Conservation (phyloP, 139 green algal species). For the Helicosporidium sp. region DNA sequence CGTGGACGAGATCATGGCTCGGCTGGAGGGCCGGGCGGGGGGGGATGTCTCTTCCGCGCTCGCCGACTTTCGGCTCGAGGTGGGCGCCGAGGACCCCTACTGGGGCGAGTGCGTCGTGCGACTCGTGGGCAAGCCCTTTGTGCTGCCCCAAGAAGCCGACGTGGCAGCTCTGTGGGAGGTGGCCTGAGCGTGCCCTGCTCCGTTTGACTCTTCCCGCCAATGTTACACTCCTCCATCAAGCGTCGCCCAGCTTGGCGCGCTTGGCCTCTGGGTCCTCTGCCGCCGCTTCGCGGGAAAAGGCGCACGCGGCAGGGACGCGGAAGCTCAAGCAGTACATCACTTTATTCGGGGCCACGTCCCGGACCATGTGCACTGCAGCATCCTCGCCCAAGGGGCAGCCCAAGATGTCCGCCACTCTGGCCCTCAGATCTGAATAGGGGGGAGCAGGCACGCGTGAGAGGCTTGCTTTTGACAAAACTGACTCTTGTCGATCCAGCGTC, state of each 20-base stretch:
- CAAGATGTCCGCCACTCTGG: slow-evolving; percentile 33
- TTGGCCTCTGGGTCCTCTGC: no score
- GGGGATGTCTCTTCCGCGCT: not conserved
- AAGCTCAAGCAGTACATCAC: slow-evolving; percentile 80
- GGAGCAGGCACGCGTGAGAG: not conserved
- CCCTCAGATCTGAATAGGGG: slow-evolving; percentile 25
- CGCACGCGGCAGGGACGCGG: no score
- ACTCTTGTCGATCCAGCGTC: no score
- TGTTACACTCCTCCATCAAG: no score
- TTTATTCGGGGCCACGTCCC: slow-evolving; percentile 83
- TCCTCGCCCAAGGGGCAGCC: slow-evolving; percentile 32
- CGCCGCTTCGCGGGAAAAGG: no score
- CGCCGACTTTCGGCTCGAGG: slow-evolving; percentile 22
- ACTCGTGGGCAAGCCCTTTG: slow-evolving; percentile 18
- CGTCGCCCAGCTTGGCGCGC: no score
- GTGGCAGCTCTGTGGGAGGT: no score
- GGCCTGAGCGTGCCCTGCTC: no score
- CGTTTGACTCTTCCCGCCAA: no score
- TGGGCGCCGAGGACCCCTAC: slow-evolving; percentile 43
- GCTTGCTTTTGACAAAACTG: no score
- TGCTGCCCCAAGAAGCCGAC: slow-evolving; percentile 4
- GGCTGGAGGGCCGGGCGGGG: no score
- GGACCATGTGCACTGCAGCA: slow-evolving; percentile 39
- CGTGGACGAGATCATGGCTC: no score
- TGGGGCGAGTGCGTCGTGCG: slow-evolving; percentile 35